A percentile compares a stretch with the other conserved stretches of the same genome.
phyloP scores from a whole-genome alignment of 1,284 basidiomycete genomes.

The Boletus hoseneyae region DNA sequence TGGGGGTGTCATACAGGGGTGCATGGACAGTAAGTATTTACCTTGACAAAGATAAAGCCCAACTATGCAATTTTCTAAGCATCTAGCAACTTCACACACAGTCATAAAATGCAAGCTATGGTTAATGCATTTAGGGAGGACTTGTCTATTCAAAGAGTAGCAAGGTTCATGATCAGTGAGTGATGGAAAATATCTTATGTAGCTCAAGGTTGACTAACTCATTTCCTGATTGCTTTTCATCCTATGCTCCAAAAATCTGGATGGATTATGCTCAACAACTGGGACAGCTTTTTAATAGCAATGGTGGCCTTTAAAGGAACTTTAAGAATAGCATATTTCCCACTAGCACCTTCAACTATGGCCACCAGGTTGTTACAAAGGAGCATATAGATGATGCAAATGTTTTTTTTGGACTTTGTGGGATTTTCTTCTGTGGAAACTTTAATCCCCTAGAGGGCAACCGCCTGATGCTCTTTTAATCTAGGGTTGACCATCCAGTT shows the following conservation, averaged over 20 bases:
- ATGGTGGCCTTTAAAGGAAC: background rate
- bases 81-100: no score
- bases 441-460: constrained; percentile 3
- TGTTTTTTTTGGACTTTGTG: constrained; percentile 6
- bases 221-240: background rate
- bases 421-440: constrained; percentile 3
- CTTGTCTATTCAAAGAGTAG: background rate
- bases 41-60: no score
- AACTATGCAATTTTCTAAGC: no score
- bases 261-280: background rate
- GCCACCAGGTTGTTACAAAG: background rate
- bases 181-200: background rate
- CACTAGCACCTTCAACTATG: background rate
- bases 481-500: background rate
- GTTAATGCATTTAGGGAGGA: no score
- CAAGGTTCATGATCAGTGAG: background rate
- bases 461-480: background rate
- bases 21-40: no score
- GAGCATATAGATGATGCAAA: constrained; percentile 4
- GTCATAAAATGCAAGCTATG: no score
- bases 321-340: background rate
- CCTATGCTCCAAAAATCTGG: background rate
- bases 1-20: no score
- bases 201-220: background rate
- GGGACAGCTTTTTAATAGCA: background rate